Evolutionary conservation across 371 early-diverging fungal species (phyloP).

Genomic region (Batrachochytrium dendrobatidis): DNA sequence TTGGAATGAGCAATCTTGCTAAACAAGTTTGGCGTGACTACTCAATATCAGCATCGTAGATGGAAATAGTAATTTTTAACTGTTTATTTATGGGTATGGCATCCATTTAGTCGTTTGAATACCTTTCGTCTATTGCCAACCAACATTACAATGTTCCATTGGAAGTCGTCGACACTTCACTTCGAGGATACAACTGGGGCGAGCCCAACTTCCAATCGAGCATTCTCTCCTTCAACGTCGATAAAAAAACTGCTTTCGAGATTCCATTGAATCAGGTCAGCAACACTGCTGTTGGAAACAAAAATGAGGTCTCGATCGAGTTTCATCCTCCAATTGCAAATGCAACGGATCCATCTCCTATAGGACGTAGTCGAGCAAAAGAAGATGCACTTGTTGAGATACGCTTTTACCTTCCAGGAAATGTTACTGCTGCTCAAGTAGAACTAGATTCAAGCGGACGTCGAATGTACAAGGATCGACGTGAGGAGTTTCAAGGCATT

Average conservation of each 20-base stretch:
- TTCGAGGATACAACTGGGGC: slow-evolving; percentile 97
- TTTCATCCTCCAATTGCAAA: slow-evolving; percentile 46
- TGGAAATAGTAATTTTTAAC: no score
- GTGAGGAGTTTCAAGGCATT: slow-evolving; percentile 13
- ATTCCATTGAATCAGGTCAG: slow-evolving; percentile 83
- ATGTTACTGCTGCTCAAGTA: slow-evolving; percentile 53
- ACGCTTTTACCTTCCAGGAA: slow-evolving; percentile 88
- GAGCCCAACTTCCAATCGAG: slow-evolving; percentile 47
- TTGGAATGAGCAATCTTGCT: neutral
- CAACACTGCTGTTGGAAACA: slow-evolving; percentile 77
- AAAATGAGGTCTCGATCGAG: slow-evolving; percentile 91
- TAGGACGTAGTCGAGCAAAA: slow-evolving; percentile 11
- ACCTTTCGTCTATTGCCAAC: slow-evolving; percentile 60
- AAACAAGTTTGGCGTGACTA: neutral
- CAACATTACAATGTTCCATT: slow-evolving; percentile 60
- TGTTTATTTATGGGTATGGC: no score
- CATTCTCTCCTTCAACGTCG: slow-evolving; percentile 70
- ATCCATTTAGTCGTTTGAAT: slow-evolving; percentile 63
- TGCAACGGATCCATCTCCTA: slow-evolving; percentile 39
- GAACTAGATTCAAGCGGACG: slow-evolving; percentile 20
- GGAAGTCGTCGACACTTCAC: slow-evolving; percentile 75
- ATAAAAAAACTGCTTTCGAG: slow-evolving; percentile 83
- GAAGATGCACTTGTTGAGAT: slow-evolving; percentile 86
- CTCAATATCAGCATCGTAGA: no score
- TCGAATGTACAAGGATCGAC: slow-evolving; percentile 20